Base-by-base conservation (phyloP, 108 stramenopile species). In the Nitzschia inconspicua region DNA sequence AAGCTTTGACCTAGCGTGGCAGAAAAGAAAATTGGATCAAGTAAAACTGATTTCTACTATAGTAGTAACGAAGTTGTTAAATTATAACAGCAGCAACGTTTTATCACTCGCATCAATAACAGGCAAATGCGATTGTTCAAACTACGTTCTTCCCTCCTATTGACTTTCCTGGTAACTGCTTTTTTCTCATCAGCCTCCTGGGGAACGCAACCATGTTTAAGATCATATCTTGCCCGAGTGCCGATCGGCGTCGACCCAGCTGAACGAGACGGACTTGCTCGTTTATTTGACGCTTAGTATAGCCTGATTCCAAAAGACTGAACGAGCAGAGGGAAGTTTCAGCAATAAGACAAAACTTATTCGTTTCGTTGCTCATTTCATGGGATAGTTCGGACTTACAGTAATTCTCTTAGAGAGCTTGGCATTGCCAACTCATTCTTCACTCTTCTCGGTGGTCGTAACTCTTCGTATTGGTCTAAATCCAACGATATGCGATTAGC, bases 341-440 rank as follows among this genome's bases (percentile, higher is more conserved):
- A 30, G 20, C 20, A 30, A 28, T 1, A 18, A 4, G 32, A 14
- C 9, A 2, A 19, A 16, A 14, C n/a, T 28, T 26, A 19, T 20
- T 19, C 22, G 22, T n/a, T 47, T 47, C 2, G 23, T n/a, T 19
- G 24, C 13, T 47, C 47, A 20, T 24, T 47, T 2, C 5, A n/a
- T 16, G 7, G 47, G 47, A 47, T 1, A 24, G 22, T 11, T 13
- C 47, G 22, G 20, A 44, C 57, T 58, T 44, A 63, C 62, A 63
- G 16, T 50, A 41, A 18, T 27, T 47, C 32, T 51, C 62, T 36
- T 18, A 63, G 16, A 14, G 20, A 14, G 11, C 20, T 41, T 4
- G 62, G 62, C 48, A 63, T 63, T 39, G 52, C 41, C 46, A 63
- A 35, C 30, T 63, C 26, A 1, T 63, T 27, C 47, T 41, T 51